Percentiles rank a stretch among this genome's conserved stretches.
Conservation (phyloP, 1,284 basidiomycete species). For the Trichosporon asahii region DNA sequence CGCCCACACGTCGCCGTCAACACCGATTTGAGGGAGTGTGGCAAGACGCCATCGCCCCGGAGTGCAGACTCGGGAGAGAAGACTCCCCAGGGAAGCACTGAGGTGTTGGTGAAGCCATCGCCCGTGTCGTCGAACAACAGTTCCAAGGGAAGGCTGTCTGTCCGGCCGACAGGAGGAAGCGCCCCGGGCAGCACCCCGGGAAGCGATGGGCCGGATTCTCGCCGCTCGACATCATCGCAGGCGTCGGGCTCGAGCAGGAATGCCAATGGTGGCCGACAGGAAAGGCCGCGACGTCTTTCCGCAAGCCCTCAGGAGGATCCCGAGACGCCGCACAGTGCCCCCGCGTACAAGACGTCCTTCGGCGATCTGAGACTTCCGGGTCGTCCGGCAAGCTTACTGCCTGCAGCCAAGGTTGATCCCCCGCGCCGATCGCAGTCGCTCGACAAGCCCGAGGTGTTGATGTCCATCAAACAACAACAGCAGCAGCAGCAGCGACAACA, state of each 20-base stretch:
- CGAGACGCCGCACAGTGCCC: slow-evolving; percentile 23
- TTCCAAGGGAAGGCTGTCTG: slow-evolving; percentile 2
- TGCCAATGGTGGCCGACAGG: slow-evolving; percentile 7
- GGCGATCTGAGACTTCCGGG: slow-evolving; percentile 5
- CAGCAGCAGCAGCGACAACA: neutral
- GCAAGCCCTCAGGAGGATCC: slow-evolving; percentile 1
- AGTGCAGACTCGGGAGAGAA: slow-evolving; percentile 5
- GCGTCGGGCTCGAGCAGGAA: slow-evolving; percentile 28
- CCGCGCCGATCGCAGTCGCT: neutral
- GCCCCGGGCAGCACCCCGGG: no score
- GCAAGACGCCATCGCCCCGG: slow-evolving; percentile 6
- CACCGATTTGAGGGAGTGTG: slow-evolving; percentile 14
- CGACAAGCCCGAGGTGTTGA: neutral
- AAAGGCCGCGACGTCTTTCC: neutral
- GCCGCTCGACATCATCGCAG: neutral
- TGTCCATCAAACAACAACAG: neutral
- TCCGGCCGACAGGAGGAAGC: neutral
- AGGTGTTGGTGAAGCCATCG: neutral
- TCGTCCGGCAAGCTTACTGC: neutral
- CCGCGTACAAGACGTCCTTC: slow-evolving; percentile 19
- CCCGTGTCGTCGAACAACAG: slow-evolving; percentile 5
- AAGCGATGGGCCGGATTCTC: neutral
- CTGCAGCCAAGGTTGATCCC: neutral
- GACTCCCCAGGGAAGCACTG: neutral
- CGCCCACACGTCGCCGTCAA: neutral